Conservation (phyloP, 495 filamentous ascomycete genomes). For the Friedmanniomyces endolithicus region DNA sequence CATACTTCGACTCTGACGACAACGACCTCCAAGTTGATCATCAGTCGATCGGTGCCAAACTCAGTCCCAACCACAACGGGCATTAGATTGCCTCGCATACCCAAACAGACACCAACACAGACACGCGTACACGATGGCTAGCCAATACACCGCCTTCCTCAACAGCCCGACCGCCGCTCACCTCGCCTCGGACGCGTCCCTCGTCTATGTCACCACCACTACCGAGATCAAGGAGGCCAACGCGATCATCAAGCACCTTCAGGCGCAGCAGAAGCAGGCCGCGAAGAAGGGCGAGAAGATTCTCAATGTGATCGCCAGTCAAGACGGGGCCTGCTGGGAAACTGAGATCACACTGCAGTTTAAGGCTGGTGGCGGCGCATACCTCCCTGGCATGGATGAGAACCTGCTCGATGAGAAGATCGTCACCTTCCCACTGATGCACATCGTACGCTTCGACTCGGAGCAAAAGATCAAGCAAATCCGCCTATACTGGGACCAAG, state of each 20-base stretch:
- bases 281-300: slow-evolving; percentile 70
- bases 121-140: slow-evolving; percentile 39
- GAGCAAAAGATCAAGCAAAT: slow-evolving; percentile 69
- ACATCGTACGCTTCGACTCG: slow-evolving; percentile 75
- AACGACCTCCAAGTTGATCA: no score
- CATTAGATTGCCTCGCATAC: no score
- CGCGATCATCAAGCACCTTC: slow-evolving; percentile 67
- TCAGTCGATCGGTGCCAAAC: no score
- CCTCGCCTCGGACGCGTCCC: slow-evolving; percentile 58
- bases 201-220: slow-evolving; percentile 85
- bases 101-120: neutral
- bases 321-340: slow-evolving; percentile 50
- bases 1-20: no score
- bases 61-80: no score
- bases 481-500: slow-evolving; percentile 90
- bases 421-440: slow-evolving; percentile 73
- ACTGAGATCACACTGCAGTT: slow-evolving; percentile 73
- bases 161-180: slow-evolving; percentile 50
- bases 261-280: slow-evolving; percentile 48
- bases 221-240: slow-evolving; percentile 54
- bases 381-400: slow-evolving; percentile 82
- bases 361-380: slow-evolving; percentile 64
- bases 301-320: slow-evolving; percentile 57
- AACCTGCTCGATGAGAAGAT: slow-evolving; percentile 81
- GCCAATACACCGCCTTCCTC: slow-evolving; percentile 69